A percentile compares a stretch with the other conserved stretches of the same genome.
These are phyloP conservation scores for Candida sojae DNA, from an alignment of 1,139 yeast species.

Conservation along the genomic window DNA sequence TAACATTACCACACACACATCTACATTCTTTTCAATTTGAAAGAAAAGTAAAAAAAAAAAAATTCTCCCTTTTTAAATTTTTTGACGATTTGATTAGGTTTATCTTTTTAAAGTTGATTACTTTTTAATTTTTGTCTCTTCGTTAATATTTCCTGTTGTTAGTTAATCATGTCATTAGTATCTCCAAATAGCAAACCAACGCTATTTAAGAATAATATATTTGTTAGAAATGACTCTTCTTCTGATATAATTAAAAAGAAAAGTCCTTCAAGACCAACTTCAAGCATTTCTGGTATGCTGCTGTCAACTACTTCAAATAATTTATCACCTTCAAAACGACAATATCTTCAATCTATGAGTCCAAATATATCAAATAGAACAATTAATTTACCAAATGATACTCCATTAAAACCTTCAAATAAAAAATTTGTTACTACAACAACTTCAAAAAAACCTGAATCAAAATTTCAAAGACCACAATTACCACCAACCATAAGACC, in stretches of 20 bases:
- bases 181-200: constrained; percentile 11
- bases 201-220: constrained; percentile 5
- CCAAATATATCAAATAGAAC: constrained; percentile 41
- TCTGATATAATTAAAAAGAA: constrained; percentile 1
- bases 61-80: too few species aligned
- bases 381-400: constrained; percentile 14
- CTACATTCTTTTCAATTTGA: too few species aligned
- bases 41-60: too few species aligned
- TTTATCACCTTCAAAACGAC: constrained; percentile 32
- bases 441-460: constrained; percentile 6
- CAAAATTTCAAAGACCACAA: constrained; percentile 20
- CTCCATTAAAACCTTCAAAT: constrained; percentile 9
- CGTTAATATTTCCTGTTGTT: background rate
- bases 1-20: too few species aligned
- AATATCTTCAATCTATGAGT: constrained; percentile 41
- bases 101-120: background rate
- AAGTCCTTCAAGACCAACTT: constrained; percentile 2
- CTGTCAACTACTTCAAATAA: constrained; percentile 1
- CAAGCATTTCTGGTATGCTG: background rate
- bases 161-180: constrained; percentile 4
- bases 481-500: constrained; percentile 20
- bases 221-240: constrained; percentile 2
- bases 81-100: background rate
- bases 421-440: background rate
- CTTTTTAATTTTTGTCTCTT: background rate